These are phyloP conservation scores for Tagetes patula DNA, from an alignment of 129 eudicot species.

Conservation along the genomic window DNA sequence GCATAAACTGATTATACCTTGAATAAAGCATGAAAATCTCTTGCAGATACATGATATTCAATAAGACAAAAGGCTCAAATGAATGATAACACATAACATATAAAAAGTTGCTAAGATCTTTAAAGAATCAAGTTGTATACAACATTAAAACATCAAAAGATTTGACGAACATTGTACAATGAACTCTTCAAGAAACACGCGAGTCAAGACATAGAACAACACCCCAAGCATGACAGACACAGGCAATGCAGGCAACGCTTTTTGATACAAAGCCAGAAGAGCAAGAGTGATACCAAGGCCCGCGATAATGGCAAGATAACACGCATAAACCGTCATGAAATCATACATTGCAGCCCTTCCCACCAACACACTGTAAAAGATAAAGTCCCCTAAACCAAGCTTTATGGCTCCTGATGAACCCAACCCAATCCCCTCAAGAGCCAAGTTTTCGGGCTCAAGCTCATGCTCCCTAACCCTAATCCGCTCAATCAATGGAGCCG, in stretches of 20 bases:
- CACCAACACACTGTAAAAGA: conserved; percentile 93
- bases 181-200: conserved; percentile 84
- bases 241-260: conserved; percentile 97
- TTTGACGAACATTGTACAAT: conserved; percentile 83
- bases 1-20: not conserved
- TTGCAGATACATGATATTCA: not conserved
- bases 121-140: conserved; percentile 5
- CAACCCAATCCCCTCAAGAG: conserved; percentile 93
- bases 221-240: conserved; percentile 93
- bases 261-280: conserved; percentile 87
- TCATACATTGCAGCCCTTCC: conserved; percentile 99
- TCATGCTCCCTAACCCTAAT: conserved; percentile 47
- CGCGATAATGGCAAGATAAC: conserved; percentile 92
- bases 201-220: conserved; percentile 76
- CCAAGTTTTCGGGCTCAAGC: conserved; percentile 46
- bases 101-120: not conserved
- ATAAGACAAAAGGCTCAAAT: not conserved
- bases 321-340: conserved; percentile 95
- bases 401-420: conserved; percentile 91
- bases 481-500: conserved; percentile 66
- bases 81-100: conserved; percentile 12
- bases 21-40: not conserved
- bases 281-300: conserved; percentile 88
- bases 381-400: conserved; percentile 94
- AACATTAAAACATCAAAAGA: conserved; percentile 79